Evolutionary conservation across 345 rosid species (phyloP), one percentile per base, ranked within the genome.

Genomic region (Isatis tinctoria): DNA sequence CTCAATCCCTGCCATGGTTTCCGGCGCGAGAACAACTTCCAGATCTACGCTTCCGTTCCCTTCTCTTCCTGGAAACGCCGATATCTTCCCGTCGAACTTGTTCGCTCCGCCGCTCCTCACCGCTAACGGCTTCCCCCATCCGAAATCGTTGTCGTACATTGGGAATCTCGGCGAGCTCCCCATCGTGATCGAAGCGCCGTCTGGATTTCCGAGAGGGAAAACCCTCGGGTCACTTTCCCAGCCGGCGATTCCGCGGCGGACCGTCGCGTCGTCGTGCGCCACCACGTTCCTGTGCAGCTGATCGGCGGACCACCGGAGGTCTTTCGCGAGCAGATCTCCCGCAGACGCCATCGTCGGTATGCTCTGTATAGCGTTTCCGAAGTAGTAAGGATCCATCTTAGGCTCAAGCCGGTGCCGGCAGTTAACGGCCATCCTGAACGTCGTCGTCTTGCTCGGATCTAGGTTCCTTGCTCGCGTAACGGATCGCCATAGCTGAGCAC

Each of bases 121-220:
- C 0, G 97, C 99, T 78, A 88, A n/a, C 3, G 99, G 97, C 7
- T 78, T 83, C 4, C 97, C 97, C 99, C 99, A 95, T 43, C 99
- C 99, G 70, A 95, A 95, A 78, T 95, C 97, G 58, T 92, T 95
- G 36, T 84, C 73, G 73, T 92, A 95, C 99, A 95, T 95, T 0
- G 99, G 99, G 47, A 94, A 94, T 80, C 98, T 83, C 47, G 98
- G 97, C 5, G 98, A 94, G 74, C 98, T 94, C 0, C 98, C 99
- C 93, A 95, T 95, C 14, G 99, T 92, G 37, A 95, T 90, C 33
- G 97, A 92, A 26, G 99, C 99, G 3, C 99, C 99, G 58, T 95
- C 99, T 32, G 78, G 69, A 79, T 95, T 95, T 10, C 99, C 99
- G 2, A 95, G 77, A 11, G 97, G 99, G 18, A 95, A 95, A 68